These are phyloP conservation scores for Elsinoe ampelina DNA, from an alignment of 2,329 filamentous ascomycete species.

Conservation along the genomic window DNA sequence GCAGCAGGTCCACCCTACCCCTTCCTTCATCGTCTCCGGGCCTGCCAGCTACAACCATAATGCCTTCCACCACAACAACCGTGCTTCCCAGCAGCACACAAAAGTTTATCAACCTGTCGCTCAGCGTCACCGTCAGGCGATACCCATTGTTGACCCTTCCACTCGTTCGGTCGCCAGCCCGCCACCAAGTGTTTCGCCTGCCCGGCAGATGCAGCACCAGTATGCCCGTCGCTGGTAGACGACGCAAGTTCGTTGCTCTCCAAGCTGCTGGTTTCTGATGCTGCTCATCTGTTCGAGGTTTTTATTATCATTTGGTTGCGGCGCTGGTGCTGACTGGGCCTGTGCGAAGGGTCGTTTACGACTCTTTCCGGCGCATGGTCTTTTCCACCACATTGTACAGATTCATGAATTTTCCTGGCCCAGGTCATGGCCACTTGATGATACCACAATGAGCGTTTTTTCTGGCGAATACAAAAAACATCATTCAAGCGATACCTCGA, in stretches of 20 bases:
- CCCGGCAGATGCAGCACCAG: slow-evolving; percentile 52
- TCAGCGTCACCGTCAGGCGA: slow-evolving; percentile 84
- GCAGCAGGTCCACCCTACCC: slow-evolving; percentile 63
- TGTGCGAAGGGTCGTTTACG: slow-evolving; percentile 6
- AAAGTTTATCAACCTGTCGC: slow-evolving; percentile 89
- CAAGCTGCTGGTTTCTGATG: slow-evolving; percentile 16
- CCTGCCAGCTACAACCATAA: slow-evolving; percentile 39
- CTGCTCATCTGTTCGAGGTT: slow-evolving; percentile 10
- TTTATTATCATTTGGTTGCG: slow-evolving; percentile 10
- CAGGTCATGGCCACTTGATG: slow-evolving; percentile 11
- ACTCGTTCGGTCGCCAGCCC: slow-evolving; percentile 88
- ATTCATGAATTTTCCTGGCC: slow-evolving; percentile 17
- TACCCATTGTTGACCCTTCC: slow-evolving; percentile 92
- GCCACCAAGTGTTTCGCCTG: slow-evolving; percentile 61
- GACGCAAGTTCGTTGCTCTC: slow-evolving; percentile 13
- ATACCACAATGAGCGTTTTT: slow-evolving; percentile 10
- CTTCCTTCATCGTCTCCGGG: slow-evolving; percentile 62
- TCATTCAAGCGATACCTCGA: slow-evolving; percentile 11
- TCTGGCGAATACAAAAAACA: slow-evolving; percentile 5
- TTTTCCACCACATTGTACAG: slow-evolving; percentile 16
- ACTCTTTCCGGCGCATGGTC: slow-evolving; percentile 7
- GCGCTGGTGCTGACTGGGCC: neutral
- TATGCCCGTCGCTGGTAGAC: slow-evolving; percentile 42
- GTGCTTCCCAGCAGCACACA: slow-evolving; percentile 50
- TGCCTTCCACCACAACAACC: slow-evolving; percentile 25